phyloP scores from a whole-genome alignment of 140 eudicot species.

The Erigeron philadelphicus region DNA sequence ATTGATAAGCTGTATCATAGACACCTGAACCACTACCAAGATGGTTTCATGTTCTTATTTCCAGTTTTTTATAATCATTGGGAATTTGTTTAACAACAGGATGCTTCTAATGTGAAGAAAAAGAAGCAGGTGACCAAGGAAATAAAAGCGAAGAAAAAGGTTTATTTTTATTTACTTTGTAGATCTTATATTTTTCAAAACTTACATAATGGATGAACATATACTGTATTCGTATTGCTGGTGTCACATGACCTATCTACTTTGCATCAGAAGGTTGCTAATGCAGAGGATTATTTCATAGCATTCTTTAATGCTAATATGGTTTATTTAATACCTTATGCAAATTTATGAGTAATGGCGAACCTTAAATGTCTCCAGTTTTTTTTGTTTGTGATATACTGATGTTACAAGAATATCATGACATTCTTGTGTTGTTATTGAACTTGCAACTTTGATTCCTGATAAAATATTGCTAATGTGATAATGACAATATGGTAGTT shows the following conservation, averaged over 20 bases:
- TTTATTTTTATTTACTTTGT: constrained; percentile 15
- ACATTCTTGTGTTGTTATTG: no score
- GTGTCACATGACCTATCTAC: constrained; percentile 11
- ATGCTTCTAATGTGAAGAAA: constrained; percentile 24
- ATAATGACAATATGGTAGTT: not conserved
- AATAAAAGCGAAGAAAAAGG: constrained; percentile 49
- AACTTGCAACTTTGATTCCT: not conserved
- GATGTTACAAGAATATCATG: not conserved
- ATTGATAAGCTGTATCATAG: constrained; percentile 2
- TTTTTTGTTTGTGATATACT: not conserved
- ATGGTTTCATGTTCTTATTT: not conserved
- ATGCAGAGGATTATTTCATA: not conserved
- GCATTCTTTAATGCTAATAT: not conserved
- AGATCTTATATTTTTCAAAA: not conserved
- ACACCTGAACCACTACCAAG: not conserved
- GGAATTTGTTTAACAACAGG: constrained; percentile 17
- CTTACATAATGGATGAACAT: not conserved
- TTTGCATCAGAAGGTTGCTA: constrained; percentile 1
- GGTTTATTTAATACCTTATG: constrained; percentile 1
- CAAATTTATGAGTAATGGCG: not conserved
- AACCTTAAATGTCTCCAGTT: constrained; percentile 5
- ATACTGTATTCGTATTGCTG: not conserved
- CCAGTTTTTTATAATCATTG: not conserved
- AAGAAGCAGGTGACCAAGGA: constrained; percentile 26
- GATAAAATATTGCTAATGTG: not conserved